Evolutionary conservation across 441 rosid genomes (phyloP), one percentile per base, ranked within the genome.

Genomic region (Melastoma candidum): DNA sequence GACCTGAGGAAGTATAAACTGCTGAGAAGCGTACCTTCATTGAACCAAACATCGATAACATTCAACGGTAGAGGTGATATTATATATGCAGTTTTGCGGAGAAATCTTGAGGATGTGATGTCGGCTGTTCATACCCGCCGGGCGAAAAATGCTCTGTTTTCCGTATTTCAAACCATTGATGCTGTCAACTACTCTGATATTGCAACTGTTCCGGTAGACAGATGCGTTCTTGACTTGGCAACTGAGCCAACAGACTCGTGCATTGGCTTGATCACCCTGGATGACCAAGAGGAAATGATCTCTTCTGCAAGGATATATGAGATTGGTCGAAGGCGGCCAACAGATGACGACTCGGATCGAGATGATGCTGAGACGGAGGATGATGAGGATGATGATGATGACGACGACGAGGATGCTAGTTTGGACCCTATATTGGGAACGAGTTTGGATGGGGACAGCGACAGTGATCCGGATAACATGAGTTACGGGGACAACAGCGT

Each of bases 291-390:
- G 26, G 96, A 85, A 48, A 82, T 94, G 97, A 73, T 74, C 58
- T 83, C 97, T 36, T 87, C 97, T 1, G 99, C 85, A n/a, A 81
- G 99, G 73, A 68, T 94, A 56, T 94, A 89, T 63, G 99, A 94
- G 78, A 83, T 89, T 61, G 99, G 99, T 54, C 77, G 99, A 3
- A 70, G 96, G 62, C 77, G 85, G 73, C 96, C 97, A 39, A 87
- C 97, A 0, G 99, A 89, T 26, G 99, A 94, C 48, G 99, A 94
- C 65, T 90, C 97, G 1, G 99, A 94, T 71, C 97, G 97, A 11
- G 97, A 94, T 60, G 97, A 89, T 63, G 97, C 86, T 26, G 96
- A 87, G 69, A 88, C 85, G 29, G 95, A 89, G 22, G 99, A 89
- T 0, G 99, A 93, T 11, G 97, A 93, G 4, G 98, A 87, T 5